These are phyloP conservation scores for Saccharomyces paradoxus DNA, from an alignment of 805 yeast genomes.

Conservation along the genomic window DNA sequence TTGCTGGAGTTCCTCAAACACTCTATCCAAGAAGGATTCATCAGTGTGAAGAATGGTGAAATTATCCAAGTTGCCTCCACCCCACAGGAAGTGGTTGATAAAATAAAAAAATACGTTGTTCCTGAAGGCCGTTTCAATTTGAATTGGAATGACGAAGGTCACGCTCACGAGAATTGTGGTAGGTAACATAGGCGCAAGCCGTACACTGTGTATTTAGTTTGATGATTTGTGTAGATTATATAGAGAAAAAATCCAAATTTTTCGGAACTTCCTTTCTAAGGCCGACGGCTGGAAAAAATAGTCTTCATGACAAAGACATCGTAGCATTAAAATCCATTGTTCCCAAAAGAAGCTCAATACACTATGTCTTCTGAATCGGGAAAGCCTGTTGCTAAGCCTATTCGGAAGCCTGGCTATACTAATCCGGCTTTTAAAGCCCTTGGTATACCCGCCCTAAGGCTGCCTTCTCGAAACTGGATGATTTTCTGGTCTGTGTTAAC, in stretches of 20 bases:
- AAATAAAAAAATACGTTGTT: constrained; percentile 50
- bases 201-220: neutral
- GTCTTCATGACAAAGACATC: neutral
- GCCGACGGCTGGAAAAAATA: neutral
- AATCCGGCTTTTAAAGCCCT: constrained; percentile 70
- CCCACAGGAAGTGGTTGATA: constrained; percentile 57
- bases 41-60: constrained; percentile 55
- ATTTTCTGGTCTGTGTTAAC: constrained; percentile 74
- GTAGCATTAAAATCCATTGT: neutral
- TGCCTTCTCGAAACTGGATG: constrained; percentile 91
- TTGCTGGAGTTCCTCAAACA: constrained; percentile 53
- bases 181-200: neutral
- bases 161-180: neutral
- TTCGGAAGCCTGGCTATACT: neutral
- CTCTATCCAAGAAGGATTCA: constrained; percentile 58
- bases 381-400: neutral
- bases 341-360: neutral
- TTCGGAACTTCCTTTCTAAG: neutral
- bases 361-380: neutral
- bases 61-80: constrained; percentile 63
- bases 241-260: neutral
- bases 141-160: constrained; percentile 46
- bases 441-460: constrained; percentile 69
- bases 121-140: constrained; percentile 71
- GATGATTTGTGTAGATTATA: neutral